These are phyloP conservation scores for Pichia sp. DNA, from an alignment of 1,139 yeast genomes.

Conservation along the genomic window DNA sequence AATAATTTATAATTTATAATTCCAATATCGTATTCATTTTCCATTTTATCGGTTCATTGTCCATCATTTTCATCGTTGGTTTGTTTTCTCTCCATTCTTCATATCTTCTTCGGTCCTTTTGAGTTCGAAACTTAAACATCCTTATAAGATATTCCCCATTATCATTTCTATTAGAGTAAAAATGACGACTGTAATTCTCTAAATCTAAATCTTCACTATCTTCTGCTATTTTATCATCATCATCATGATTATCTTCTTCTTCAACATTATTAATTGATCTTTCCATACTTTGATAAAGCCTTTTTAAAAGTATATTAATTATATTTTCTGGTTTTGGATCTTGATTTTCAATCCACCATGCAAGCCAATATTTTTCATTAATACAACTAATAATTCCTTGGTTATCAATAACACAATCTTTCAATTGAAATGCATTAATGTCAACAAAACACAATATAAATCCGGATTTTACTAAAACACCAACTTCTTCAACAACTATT, in stretches of 20 bases:
- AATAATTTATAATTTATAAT: neutral
- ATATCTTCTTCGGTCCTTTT: slow-evolving; percentile 43
- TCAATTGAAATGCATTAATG: slow-evolving; percentile 32
- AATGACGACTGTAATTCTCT: slow-evolving; percentile 23
- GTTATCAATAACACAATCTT: neutral
- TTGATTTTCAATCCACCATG: slow-evolving; percentile 31
- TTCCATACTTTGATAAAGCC: slow-evolving; percentile 25
- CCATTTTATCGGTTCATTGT: slow-evolving; percentile 42
- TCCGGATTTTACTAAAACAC: slow-evolving; percentile 49
- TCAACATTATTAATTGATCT: slow-evolving; percentile 15
- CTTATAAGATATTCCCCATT: slow-evolving; percentile 35
- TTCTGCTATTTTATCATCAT: neutral
- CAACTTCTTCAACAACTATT: slow-evolving; percentile 55
- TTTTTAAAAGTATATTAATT: slow-evolving; percentile 25
- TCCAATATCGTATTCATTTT: slow-evolving; percentile 37
- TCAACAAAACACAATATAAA: slow-evolving; percentile 55
- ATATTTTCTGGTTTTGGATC: slow-evolving; percentile 24
- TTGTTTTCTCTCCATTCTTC: slow-evolving; percentile 22
- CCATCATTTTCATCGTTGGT: neutral
- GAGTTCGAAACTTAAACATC: slow-evolving; percentile 42
- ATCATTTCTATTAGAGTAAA: slow-evolving; percentile 30
- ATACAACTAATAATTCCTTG: slow-evolving; percentile 1
- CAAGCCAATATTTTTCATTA: slow-evolving; percentile 23
- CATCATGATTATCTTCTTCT: neutral
- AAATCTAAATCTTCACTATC: slow-evolving; percentile 17